Evolutionary conservation across 306 rosid genomes (phyloP), one percentile per base, ranked within the genome.

Genomic region (Fragaria ananassa): DNA sequence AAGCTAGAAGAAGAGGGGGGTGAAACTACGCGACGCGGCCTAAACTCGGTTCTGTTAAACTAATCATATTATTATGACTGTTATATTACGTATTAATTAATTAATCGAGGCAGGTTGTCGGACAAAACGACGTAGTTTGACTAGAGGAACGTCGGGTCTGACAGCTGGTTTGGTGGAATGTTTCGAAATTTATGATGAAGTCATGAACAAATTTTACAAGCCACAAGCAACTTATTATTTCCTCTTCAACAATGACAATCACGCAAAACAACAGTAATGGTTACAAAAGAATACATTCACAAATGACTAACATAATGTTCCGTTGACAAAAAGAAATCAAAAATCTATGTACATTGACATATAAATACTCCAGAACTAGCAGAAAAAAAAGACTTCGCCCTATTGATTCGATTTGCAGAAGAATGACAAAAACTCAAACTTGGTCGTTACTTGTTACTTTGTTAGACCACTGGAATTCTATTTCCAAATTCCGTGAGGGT

Each of bases 401-500:
- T 44, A 45, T 45, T 41, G 76, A 77, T 70, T 76, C 83, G 76
- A 69, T 76, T 34, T 34, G 79, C 69, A 72, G 85, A 49, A 69
- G 78, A 80, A 76, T 27, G 69, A 66, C 29, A 50, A 53, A 57
- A 12, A 10, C 74, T 74, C 81, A 31, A 21, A 62, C 44, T 39
- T 29, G 4, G 44, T 71, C 53, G 66, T 90, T 86, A 89, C 81
- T 89, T 89, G 88, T 91, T 91, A 83, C 97, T 80, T 88, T 89
- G 88, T 91, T 91, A 82, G 98, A 96, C 97, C 99, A 92, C 74
- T 96, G 99, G 83, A 96, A 96, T 81, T 96, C 99, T 79, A 93
- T 96, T 88, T 96, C 97, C 74, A 93, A 87, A 82, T 93, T 93
- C 86, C 99, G 86, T 2, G 97, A 70, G 0, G 91, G 97, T 19